Percentiles rank a stretch among this genome's conserved stretches.
Evolutionary conservation across 192 early-diverging fungal genomes (phyloP).

Genomic region (Umbelopsis sp.): DNA sequence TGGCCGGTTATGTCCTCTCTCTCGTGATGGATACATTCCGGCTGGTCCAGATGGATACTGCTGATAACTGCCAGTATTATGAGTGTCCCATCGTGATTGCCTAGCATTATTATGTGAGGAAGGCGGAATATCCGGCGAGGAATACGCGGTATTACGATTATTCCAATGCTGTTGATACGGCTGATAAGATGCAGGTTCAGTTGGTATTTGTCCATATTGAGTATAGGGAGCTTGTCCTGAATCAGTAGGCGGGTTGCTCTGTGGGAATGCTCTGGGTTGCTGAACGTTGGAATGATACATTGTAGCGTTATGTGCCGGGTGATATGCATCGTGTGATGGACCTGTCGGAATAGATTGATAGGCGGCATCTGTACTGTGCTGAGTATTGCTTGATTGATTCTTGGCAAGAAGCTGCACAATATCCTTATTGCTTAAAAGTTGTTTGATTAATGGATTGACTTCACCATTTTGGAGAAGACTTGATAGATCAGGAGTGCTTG

Average conservation of each 20-base stretch:
- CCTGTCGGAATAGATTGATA: not conserved
- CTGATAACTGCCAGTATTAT: not conserved
- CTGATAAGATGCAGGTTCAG: not conserved
- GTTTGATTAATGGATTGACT: not conserved
- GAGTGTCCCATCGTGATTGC: constrained; percentile 6
- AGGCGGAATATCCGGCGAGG: not conserved
- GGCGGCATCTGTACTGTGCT: not conserved
- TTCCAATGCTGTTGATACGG: constrained; percentile 4
- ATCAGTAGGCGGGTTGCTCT: not conserved
- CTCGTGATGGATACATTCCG: not conserved
- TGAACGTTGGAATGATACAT: not conserved
- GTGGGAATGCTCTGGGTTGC: not conserved
- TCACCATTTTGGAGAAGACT: not conserved
- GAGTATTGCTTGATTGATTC: not conserved
- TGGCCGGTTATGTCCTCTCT: not conserved
- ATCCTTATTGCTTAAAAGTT: constrained; percentile 6
- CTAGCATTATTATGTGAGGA: not conserved
- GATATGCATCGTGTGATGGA: not conserved
- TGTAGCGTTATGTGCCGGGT: not conserved
- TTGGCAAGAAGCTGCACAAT: not conserved
- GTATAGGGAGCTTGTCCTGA: not conserved
- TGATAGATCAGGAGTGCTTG: not conserved
- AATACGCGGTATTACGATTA: not conserved
- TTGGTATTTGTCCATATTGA: not conserved
- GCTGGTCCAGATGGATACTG: constrained; percentile 6